Base-by-base conservation (phyloP, 441 rosid genomes). In the Euphorbia schlechtendalii region DNA sequence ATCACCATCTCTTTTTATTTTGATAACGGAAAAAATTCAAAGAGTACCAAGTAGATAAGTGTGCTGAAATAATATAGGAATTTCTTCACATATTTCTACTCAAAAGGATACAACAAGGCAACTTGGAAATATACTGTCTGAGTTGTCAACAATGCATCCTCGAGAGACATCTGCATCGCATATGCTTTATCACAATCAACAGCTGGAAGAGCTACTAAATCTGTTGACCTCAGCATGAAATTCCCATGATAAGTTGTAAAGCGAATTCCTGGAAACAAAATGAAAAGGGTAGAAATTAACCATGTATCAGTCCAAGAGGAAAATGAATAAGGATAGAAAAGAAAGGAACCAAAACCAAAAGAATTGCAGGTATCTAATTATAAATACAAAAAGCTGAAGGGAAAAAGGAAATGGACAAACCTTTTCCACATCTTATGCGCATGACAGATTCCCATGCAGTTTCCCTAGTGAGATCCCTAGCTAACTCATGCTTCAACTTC, bases 401-500 rank as follows among this genome's bases (percentile, higher is more conserved):
- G 64, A 69, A 64, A 30, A 61, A 49, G 15, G 54, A 43, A 25
- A 57, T n/a, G 18, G 59, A 65, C 61, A 60, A 59, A 92, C 99
- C 98, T 88, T 95, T 95, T 80, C 99, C 99, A 74, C 98, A 95
- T 92, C 99, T 84, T 78, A 95, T 72, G 56, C 98, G 90, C 99
- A 95, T 84, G 54, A 92, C 99, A 11, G 98, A 83, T 81, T 95
- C 99, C 99, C 99, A 95, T 34, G 97, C 98, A 74, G 99, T 95
- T 85, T 95, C 98, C 78, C 98, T 86, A 0, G 89, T 95, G 68
- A 95, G 96, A 80, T 95, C 99, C 82, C 98, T 86, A 56, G 86
- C 77, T 65, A 95, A 78, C 78, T 95, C 99, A 73, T 87, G 88
- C 63, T 86, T 88, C 84, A 92, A 75, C 81, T 82, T 95, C 76